These are phyloP conservation scores for Straminergon stramineum DNA, from an alignment of 225 moss, liverwort and hornwort species.

Conservation along the genomic window DNA sequence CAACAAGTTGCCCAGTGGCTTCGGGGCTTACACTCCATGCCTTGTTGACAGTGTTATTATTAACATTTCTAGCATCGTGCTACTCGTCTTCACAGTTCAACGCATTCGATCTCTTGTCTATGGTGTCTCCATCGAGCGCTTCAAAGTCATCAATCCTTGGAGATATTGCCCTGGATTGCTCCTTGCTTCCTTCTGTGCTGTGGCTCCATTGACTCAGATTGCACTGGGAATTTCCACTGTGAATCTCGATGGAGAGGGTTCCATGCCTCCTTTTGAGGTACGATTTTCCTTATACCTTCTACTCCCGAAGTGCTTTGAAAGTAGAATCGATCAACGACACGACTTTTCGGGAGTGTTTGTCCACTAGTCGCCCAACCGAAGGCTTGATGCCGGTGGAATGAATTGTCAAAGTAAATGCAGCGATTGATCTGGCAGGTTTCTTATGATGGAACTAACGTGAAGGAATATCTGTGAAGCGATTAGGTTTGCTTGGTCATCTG, in stretches of 20 bases:
- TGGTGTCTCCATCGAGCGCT: constrained; percentile 26
- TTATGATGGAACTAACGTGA: background rate
- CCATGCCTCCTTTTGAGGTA: constrained; percentile 55
- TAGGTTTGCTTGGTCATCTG: background rate
- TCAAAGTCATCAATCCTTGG: constrained; percentile 32
- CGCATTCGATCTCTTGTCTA: constrained; percentile 42
- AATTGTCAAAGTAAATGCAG: background rate
- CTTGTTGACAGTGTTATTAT: constrained; percentile 41
- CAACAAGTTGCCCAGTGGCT: constrained; percentile 41
- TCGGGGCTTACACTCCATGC: constrained; percentile 53
- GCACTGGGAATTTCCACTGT: constrained; percentile 41
- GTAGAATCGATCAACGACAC: background rate
- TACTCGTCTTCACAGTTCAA: constrained; percentile 26
- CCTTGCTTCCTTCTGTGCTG: constrained; percentile 37
- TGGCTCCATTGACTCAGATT: constrained; percentile 45
- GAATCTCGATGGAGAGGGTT: constrained; percentile 37
- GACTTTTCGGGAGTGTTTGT: background rate
- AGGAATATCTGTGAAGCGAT: background rate
- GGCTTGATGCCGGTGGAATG: background rate
- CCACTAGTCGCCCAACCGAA: background rate
- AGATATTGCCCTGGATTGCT: constrained; percentile 30
- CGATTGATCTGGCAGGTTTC: background rate
- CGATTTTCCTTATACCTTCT: background rate
- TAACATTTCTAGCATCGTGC: constrained; percentile 21
- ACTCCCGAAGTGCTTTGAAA: background rate